Evolutionary conservation across 345 rosid species (phyloP), one percentile per base, ranked within the genome.

Genomic region (Laguncularia racemosa): DNA sequence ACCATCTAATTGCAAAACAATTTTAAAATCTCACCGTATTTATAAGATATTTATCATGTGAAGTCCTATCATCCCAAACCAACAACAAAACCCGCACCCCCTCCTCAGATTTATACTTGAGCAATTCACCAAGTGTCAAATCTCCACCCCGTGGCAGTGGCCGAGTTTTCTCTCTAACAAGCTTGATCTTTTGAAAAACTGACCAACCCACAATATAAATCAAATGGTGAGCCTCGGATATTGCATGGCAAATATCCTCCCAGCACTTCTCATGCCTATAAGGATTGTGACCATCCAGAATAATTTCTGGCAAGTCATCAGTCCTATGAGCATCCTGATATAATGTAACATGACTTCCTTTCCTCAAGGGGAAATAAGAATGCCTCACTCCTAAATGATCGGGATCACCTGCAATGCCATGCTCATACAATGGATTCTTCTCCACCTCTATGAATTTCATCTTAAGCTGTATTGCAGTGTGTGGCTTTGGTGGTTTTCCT

Each of bases 151-250:
- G 78, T 0, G 96, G 99, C 68, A 83, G 63, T 14, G 73, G 74
- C 69, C 80, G 73, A 0, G 88, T 81, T 14, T 70, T 81, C 73
- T 93, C 99, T 54, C 99, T 84, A 51, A 87, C 64, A 12, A 93
- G 74, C 79, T 77, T 90, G 53, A 93, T 65, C 83, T 89, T 93
- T 18, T 83, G 67, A 44, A 81, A 89, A 28, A 93, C 80, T 15
- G 99, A 93, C 99, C 99, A 93, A 2, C 99, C 99, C 44, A 69
- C 82, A 3, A 93, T 64, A 73, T 93, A 93, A 48, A 93, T 66
- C 86, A 93, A n/a, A 64, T 93, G 97, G 53, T 93, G 99, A 69
- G 99, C 99, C 61, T 89, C 99, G 0, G 83, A 81, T 13, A 93
- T 75, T 0, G 99, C 97, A 63, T 76, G 57, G 47, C 99, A 89